These are phyloP conservation scores for Claviceps africana DNA, from an alignment of 2,329 filamentous ascomycete species.

Conservation along the genomic window DNA sequence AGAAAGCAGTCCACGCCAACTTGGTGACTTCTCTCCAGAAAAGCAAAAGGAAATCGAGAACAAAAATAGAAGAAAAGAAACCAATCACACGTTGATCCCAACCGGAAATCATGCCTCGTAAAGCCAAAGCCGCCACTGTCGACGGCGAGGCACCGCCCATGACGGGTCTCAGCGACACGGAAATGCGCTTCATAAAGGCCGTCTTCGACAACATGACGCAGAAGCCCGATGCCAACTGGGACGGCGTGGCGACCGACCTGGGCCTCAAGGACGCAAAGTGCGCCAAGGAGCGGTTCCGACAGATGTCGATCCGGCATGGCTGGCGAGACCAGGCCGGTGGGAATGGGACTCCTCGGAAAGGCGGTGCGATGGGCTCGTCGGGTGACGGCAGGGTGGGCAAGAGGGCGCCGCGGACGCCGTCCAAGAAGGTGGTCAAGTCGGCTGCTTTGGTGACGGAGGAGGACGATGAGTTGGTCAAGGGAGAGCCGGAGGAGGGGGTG, in stretches of 20 bases:
- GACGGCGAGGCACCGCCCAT: slow-evolving; percentile 7
- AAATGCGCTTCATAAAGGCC: slow-evolving; percentile 26
- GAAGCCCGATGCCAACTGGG: slow-evolving; percentile 28
- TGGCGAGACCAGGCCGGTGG: slow-evolving; percentile 18
- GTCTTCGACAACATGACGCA: slow-evolving; percentile 28
- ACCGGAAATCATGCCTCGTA: slow-evolving; percentile 3
- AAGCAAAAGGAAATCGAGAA: not conserved
- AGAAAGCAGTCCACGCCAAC: not conserved
- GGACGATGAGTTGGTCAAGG: slow-evolving; percentile 7
- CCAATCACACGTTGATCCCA: not conserved
- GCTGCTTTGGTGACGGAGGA: slow-evolving; percentile 6
- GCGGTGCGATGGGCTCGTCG: slow-evolving; percentile 7
- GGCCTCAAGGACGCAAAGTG: slow-evolving; percentile 27
- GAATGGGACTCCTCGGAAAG: slow-evolving; percentile 16
- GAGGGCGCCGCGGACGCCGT: slow-evolving; percentile 15
- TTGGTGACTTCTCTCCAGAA: not conserved
- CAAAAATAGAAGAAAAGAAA: not conserved
- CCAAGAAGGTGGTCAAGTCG: slow-evolving; percentile 17
- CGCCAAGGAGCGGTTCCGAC: slow-evolving; percentile 27
- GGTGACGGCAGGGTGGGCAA: slow-evolving; percentile 18
- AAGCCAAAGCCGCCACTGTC: not conserved
- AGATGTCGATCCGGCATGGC: slow-evolving; percentile 25
- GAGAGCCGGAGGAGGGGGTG: slow-evolving; percentile 6
- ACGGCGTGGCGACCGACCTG: slow-evolving; percentile 21
- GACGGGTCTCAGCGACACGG: slow-evolving; percentile 18